Conservation (phyloP, 2,329 filamentous ascomycete species). For the Gliomastix tumulicola region DNA sequence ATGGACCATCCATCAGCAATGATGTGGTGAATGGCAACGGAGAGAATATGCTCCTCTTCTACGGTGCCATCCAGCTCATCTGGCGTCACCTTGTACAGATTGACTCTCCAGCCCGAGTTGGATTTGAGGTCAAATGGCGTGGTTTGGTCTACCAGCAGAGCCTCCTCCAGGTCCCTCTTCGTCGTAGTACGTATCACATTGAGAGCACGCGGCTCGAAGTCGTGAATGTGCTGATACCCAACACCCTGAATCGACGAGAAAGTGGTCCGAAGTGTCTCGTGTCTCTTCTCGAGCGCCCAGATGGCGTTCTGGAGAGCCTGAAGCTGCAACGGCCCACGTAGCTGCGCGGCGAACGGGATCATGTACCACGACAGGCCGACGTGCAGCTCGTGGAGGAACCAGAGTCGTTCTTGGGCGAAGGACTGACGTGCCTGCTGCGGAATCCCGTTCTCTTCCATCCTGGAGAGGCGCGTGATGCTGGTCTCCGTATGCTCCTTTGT, state of each 20-base stretch:
- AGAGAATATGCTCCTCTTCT: slow-evolving; percentile 7
- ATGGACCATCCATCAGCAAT: slow-evolving; percentile 5
- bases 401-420: slow-evolving; percentile 12
- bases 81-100: slow-evolving; percentile 5
- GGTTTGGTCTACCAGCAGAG: slow-evolving; percentile 1
- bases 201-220: slow-evolving; percentile 1
- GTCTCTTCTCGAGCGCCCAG: slow-evolving; percentile 9
- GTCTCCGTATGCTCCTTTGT: background rate
- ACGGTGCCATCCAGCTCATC: slow-evolving; percentile 6
- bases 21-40: slow-evolving; percentile 6
- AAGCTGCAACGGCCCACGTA: slow-evolving; percentile 7
- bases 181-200: too few relatives aligned
- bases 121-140: slow-evolving; percentile 2
- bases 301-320: slow-evolving; percentile 6
- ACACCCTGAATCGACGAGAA: slow-evolving; percentile 7
- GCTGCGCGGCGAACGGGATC: slow-evolving; percentile 8
- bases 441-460: slow-evolving; percentile 1
- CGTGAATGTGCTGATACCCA: slow-evolving; percentile 4
- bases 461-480: slow-evolving; percentile 1
- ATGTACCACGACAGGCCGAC: slow-evolving; percentile 9
- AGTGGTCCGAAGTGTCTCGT: slow-evolving; percentile 12
- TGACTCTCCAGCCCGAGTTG: slow-evolving; percentile 5
- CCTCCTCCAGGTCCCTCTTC: slow-evolving; percentile 3
- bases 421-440: slow-evolving; percentile 13
- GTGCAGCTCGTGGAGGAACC: slow-evolving; percentile 13